Evolutionary conservation across 495 filamentous ascomycete species (phyloP).

Genomic region (Pyrenula aspistea): DNA sequence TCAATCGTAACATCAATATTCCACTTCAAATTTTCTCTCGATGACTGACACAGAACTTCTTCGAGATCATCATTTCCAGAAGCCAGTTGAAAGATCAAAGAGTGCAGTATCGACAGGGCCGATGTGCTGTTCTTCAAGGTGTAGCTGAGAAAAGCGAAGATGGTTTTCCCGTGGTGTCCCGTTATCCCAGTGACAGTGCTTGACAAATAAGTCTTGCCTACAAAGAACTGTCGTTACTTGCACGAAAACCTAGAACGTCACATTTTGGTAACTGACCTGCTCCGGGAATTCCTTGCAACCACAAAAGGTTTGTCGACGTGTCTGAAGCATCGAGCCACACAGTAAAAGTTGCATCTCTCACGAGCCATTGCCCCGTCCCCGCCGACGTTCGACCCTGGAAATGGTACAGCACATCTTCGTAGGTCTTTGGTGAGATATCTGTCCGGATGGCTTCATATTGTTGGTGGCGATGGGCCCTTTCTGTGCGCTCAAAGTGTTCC

Average conservation of each 20-base stretch:
- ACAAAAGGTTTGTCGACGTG: conserved; percentile 5
- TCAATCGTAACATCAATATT: conserved; percentile 1
- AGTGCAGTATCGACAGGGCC: conserved; percentile 13
- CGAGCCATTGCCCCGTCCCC: conserved; percentile 11
- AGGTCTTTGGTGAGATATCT: conserved; percentile 6
- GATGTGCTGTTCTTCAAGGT: conserved; percentile 6
- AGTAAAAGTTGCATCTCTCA: conserved; percentile 8
- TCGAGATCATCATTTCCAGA: conserved; percentile 11
- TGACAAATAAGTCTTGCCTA: conserved; percentile 7
- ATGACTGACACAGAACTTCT: conserved; percentile 8
- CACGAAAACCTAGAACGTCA: not conserved
- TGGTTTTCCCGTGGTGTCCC: not conserved
- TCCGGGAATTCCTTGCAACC: conserved; percentile 21
- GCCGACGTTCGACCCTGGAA: conserved; percentile 1
- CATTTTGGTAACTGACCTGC: conserved; percentile 11
- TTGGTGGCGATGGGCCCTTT: conserved; percentile 4
- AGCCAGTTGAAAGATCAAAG: conserved; percentile 15
- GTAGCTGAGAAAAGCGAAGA: conserved; percentile 13
- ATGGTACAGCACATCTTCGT: conserved; percentile 8
- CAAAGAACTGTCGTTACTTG: not conserved
- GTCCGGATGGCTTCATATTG: conserved; percentile 6
- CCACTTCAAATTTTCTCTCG: conserved; percentile 3
- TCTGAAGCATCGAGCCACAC: conserved; percentile 8
- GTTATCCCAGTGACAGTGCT: conserved; percentile 7
- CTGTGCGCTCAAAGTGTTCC: conserved; percentile 3